These are phyloP conservation scores for Penicillium chermesinum DNA, from an alignment of 495 filamentous ascomycete genomes.

Conservation along the genomic window DNA sequence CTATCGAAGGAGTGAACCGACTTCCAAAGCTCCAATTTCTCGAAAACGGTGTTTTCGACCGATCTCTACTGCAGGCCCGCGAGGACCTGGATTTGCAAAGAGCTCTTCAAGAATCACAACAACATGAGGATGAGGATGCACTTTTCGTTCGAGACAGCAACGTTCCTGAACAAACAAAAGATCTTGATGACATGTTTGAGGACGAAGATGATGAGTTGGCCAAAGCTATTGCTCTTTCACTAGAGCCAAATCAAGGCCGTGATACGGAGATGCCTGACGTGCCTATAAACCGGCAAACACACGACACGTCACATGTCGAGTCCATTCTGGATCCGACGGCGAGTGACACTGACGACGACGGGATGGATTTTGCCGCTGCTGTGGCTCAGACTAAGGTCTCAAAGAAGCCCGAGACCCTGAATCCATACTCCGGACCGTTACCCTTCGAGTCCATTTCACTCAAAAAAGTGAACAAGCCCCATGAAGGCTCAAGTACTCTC, in stretches of 20 bases:
- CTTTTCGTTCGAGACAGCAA: constrained; percentile 60
- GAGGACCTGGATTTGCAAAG: constrained; percentile 41
- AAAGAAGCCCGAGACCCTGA: constrained; percentile 20
- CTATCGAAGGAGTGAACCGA: constrained; percentile 87
- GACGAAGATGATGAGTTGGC: constrained; percentile 65
- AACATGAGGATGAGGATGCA: constrained; percentile 38
- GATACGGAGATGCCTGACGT: constrained; percentile 34
- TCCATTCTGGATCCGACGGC: constrained; percentile 9
- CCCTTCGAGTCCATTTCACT: constrained; percentile 86
- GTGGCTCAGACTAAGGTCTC: constrained; percentile 37
- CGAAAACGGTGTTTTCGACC: constrained; percentile 35
- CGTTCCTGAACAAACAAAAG: constrained; percentile 18
- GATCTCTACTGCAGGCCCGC: constrained; percentile 30
- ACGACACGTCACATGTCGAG: constrained; percentile 13
- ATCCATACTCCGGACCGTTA: constrained; percentile 65
- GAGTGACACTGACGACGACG: constrained; percentile 39
- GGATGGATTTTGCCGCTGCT: constrained; percentile 41
- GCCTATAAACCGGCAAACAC: constrained; percentile 21
- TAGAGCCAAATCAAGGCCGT: constrained; percentile 37
- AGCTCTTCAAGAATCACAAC: constrained; percentile 34
- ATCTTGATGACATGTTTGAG: constrained; percentile 38
- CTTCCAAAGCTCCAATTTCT: constrained; percentile 61
- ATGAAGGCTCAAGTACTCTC: constrained; percentile 11
- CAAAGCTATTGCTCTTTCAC: constrained; percentile 77
- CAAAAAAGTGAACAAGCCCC: constrained; percentile 33